phyloP scores from a whole-genome alignment of 495 filamentous ascomycete species.

The Usnea hakonensis region DNA sequence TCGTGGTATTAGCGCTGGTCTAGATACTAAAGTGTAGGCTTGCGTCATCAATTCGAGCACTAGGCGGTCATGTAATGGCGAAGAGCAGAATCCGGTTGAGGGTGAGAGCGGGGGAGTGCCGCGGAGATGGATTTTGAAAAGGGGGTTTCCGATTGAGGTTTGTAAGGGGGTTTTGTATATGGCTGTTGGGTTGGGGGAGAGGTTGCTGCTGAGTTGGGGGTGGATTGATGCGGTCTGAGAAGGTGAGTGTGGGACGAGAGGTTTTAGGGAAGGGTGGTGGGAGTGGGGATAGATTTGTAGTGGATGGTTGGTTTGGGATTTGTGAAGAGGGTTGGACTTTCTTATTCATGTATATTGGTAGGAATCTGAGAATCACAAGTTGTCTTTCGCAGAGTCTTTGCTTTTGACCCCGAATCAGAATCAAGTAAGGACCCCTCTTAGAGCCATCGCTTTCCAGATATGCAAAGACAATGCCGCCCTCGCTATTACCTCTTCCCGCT shows the following conservation, averaged over 20 bases:
- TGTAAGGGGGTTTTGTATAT: conserved; percentile 6
- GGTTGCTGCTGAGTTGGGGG: not conserved
- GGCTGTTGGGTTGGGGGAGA: conserved; percentile 18
- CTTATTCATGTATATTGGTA: too few relatives aligned
- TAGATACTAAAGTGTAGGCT: not conserved
- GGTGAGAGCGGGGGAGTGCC: not conserved
- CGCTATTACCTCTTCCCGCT: not conserved
- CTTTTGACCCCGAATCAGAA: not conserved
- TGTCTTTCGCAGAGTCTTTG: not conserved
- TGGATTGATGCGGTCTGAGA: not conserved
- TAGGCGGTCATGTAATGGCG: not conserved
- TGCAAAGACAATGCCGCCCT: not conserved
- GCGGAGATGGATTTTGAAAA: not conserved
- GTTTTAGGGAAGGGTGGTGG: not conserved
- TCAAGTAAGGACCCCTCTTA: not conserved
- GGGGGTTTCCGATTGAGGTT: conserved; percentile 5
- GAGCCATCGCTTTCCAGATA: not conserved
- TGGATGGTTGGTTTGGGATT: not conserved
- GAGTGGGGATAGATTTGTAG: not conserved
- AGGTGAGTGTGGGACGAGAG: not conserved
- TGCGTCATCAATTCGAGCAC: conserved; percentile 2
- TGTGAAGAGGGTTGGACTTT: not conserved
- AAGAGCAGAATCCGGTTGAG: not conserved
- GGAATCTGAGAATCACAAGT: not conserved
- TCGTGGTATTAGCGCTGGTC: not conserved